Conservation (phyloP, 75 land plant species). For the Cryptomeria japonica region DNA sequence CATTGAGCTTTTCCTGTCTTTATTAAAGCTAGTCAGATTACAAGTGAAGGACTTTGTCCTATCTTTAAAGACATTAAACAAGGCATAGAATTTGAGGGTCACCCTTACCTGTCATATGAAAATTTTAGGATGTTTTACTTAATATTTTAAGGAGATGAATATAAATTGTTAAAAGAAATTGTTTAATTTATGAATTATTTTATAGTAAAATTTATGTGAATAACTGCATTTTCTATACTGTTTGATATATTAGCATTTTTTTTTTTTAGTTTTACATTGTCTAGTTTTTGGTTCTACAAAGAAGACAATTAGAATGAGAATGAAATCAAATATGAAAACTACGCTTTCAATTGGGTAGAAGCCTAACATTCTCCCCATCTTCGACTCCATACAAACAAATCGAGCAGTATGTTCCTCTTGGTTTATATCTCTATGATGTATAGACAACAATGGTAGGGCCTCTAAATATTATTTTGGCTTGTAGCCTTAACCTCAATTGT, state of each 20-base stretch:
- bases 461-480: neutral
- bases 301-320: constrained; percentile 52
- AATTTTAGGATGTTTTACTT: no score
- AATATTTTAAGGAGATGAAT: no score
- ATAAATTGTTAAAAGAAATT: no score
- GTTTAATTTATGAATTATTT: neutral
- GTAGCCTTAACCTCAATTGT: neutral
- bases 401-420: constrained; percentile 28
- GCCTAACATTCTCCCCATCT: constrained; percentile 34
- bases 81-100: no score
- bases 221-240: neutral
- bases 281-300: constrained; percentile 25
- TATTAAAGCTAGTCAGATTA: no score
- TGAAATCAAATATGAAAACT: constrained; percentile 57
- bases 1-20: no score
- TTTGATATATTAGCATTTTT: neutral
- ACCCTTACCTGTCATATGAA: no score
- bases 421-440: neutral
- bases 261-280: neutral
- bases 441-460: neutral
- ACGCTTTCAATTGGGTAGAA: constrained; percentile 24
- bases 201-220: neutral
- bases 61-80: no score
- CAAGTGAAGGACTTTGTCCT: no score
- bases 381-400: constrained; percentile 50